A percentile compares a stretch with the other conserved stretches of the same genome.
Conservation (phyloP, 164 flowering plant genomes). For the Liquidambar formosana region DNA sequence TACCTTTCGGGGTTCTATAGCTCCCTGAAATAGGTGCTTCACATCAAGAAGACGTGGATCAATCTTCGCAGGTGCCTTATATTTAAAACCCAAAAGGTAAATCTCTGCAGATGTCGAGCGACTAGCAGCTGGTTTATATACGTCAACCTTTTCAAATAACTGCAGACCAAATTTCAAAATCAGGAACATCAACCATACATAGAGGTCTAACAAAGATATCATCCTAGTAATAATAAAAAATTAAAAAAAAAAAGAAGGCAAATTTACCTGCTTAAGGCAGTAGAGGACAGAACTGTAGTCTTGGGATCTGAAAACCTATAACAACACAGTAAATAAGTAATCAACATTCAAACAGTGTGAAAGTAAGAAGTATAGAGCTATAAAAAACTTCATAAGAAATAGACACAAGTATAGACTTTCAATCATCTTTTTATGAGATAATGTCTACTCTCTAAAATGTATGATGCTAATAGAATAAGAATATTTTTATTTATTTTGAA, state of each 20-base stretch:
- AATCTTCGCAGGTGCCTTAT: constrained; percentile 94
- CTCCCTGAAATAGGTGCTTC: constrained; percentile 72
- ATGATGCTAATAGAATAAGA: no score
- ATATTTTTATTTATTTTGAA: no score
- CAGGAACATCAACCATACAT: neutral
- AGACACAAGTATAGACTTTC: no score
- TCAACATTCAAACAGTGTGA: neutral
- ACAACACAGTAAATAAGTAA: constrained; percentile 8
- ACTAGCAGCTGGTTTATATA: constrained; percentile 86
- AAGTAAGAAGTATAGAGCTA: neutral
- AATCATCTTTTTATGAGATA: no score
- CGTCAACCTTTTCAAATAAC: constrained; percentile 96
- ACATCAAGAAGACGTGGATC: constrained; percentile 97
- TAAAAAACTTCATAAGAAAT: no score
- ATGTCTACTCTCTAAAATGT: no score
- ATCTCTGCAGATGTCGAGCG: constrained; percentile 91
- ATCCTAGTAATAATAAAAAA: neutral
- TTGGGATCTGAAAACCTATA: constrained; percentile 90
- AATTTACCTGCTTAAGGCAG: constrained; percentile 78
- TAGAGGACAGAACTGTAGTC: constrained; percentile 82
- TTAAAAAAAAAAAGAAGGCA: neutral
- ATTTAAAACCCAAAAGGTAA: constrained; percentile 66
- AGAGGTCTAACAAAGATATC: neutral
- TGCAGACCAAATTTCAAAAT: constrained; percentile 29
- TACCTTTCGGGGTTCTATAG: constrained; percentile 72